Percentiles rank a stretch among this genome's conserved stretches.
Conservation (phyloP, 352 stramenopile species). For the Globisporangium nagaii region DNA sequence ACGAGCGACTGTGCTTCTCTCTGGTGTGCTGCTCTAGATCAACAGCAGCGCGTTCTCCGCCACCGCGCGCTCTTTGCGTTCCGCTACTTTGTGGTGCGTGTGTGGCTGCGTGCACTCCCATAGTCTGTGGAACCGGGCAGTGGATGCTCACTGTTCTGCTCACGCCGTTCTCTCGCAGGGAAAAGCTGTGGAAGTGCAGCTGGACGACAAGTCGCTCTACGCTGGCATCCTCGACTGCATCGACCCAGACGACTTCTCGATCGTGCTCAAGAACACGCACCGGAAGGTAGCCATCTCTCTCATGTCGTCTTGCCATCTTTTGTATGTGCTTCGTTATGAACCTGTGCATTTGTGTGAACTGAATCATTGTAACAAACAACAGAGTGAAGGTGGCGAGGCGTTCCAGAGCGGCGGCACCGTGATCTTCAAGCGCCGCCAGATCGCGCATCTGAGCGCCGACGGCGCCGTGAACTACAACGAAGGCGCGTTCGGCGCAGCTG, state of each 20-base stretch:
- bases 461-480: slow-evolving; percentile 64
- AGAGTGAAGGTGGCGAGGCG: slow-evolving; percentile 26
- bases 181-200: slow-evolving; percentile 65
- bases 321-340: no score
- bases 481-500: slow-evolving; percentile 19
- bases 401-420: slow-evolving; percentile 74
- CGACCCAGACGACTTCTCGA: slow-evolving; percentile 77
- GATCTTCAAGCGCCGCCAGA: slow-evolving; percentile 63
- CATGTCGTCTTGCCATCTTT: not conserved
- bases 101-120: no score
- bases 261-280: slow-evolving; percentile 77
- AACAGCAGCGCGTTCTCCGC: slow-evolving; percentile 59
- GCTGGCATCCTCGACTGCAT: slow-evolving; percentile 73
- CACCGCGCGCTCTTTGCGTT: slow-evolving; percentile 80
- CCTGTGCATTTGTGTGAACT: not conserved
- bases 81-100: slow-evolving; percentile 57
- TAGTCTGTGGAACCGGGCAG: no score
- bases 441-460: slow-evolving; percentile 58
- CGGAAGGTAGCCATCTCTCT: slow-evolving; percentile 19
- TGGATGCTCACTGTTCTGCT: no score
- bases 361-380: not conserved
- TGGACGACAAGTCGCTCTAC: slow-evolving; percentile 59
- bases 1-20: not conserved
- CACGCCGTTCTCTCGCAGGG: slow-evolving; percentile 29
- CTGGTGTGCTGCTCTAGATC: slow-evolving; percentile 20